Base-by-base conservation (phyloP, 371 early-diverging fungal genomes). In the Circinella minor region DNA sequence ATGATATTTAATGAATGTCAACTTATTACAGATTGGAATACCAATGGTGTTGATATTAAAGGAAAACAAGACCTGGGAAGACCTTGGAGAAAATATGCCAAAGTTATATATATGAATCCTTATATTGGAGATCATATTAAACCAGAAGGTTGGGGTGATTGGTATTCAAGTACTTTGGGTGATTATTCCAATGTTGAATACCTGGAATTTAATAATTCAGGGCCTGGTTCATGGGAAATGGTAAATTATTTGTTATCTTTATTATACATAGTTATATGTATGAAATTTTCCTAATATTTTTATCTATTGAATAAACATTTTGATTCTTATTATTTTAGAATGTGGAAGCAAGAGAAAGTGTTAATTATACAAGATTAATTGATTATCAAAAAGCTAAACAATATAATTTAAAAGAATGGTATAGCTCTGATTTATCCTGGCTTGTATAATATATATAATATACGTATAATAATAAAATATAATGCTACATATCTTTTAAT, bases 31-130 rank as follows among this genome's bases (percentile, higher is more conserved):
- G 69, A 69, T 34, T 36, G 43, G 36, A 55, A 69, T 36, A 69
- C 69, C 18, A 63, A 71, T 13, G 66, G 63, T 10, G 63, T 63
- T 54, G 36, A 66, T 27, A 34, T 59, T 17, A 66, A 39, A 10
- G 43, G 43, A 18, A 38, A 39, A 17, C 62, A 46, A 10, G 67
- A 69, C 63, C 57, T 79, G 2, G 79, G 77, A 17, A 71, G 79
- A 37, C 79, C 79, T 10, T 79, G 77, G 74, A 63, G 77, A 13
- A 18, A 67, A n/a, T 77, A 74, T 64, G 72, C 77, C 13, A 74
- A 69, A 39, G 79, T 79, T 4, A 69, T 74, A 17, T 74, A 71
- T 62, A 73, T 76, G 74, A 66, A 71, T 43, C 70, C 68, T 11
- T 47, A 37, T 60, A 54, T 79, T n/a, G 65, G 65, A 14, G 55